A percentile compares a stretch with the other conserved stretches of the same genome.
Evolutionary conservation across 352 stramenopile species (phyloP).

Genomic region (Phytophthora fragariae): DNA sequence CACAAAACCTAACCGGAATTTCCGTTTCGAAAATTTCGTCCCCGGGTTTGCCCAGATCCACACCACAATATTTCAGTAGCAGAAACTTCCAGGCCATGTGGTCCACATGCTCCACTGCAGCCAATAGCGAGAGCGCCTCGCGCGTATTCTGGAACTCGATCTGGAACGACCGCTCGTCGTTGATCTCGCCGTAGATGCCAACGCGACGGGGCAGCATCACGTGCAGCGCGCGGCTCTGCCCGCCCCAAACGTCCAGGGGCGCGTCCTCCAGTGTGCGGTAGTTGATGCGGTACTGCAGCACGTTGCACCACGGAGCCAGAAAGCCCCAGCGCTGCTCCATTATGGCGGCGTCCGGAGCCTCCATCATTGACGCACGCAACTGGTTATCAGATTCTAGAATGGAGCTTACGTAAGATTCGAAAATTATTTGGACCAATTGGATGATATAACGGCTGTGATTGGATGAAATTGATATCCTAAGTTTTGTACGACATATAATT

Average conservation of each 20-base stretch:
- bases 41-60: conserved; percentile 8
- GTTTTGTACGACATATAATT: too few relatives aligned
- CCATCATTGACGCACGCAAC: neutral
- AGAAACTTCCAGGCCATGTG: conserved; percentile 23
- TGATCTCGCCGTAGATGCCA: conserved; percentile 8
- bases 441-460: neutral
- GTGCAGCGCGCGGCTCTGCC: neutral
- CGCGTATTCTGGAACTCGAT: conserved; percentile 26
- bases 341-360: neutral
- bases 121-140: conserved; percentile 25
- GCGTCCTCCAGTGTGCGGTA: neutral
- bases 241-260: neutral
- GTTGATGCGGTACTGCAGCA: neutral
- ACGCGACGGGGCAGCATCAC: neutral
- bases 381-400: conserved; percentile 1
- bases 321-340: neutral
- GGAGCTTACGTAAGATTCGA: neutral
- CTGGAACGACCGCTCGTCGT: conserved; percentile 16
- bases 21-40: neutral
- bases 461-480: neutral
- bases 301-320: neutral
- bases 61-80: conserved; percentile 19
- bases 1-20: conserved; percentile 6
- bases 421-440: neutral
- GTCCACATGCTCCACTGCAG: conserved; percentile 20